Base-by-base conservation (phyloP, 164 flowering plant genomes). In the Pachysandra terminalis region DNA sequence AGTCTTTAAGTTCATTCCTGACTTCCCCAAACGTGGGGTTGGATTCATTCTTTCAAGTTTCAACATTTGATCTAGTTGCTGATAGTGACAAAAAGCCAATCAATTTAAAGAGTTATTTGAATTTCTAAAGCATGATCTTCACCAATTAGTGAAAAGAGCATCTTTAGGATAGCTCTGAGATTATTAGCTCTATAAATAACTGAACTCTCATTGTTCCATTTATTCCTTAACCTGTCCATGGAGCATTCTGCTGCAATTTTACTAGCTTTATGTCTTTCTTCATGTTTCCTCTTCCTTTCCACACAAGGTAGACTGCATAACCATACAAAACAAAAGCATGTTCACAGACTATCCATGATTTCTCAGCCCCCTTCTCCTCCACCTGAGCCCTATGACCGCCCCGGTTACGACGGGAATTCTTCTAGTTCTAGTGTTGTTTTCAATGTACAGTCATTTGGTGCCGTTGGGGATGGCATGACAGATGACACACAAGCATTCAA, bases 401-500 rank as follows among this genome's bases (percentile, higher is more conserved):
- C 76, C 8, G 26, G 71, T 22, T 22, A 49, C 24, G 63, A 48
- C n/a, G 69, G 17, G 51, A 56, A n/a, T 55, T 37, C 22, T 19
- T 14, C 28, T 32, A 69, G 71, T 45, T 73, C 77, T 22, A 41
- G 48, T 32, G 61, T 59, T 22, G 71, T 83, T 65, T 87, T 76
- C 32, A 78, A 86, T 70, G 94, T 95, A n/a, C 59, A 77, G 14
- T 68, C 83, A 5, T 95, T 82, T 75, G 98, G 97, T 24, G 98
- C 96, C 10, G 78, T 85, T 32, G 98, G 98, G 1, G 91, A 95
- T 77, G 95, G 97, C n/a, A 24, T 74, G 5, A 69, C 89, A 19
- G 96, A 91, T 65, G 98, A 95, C 70, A 91, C 98, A 3, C 77
- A 78, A 22, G 91, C 97, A 0, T 89, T 95, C 77, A 89, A 87